Evolutionary conservation across 441 rosid species (phyloP).

Genomic region (Isatis lusitanica): DNA sequence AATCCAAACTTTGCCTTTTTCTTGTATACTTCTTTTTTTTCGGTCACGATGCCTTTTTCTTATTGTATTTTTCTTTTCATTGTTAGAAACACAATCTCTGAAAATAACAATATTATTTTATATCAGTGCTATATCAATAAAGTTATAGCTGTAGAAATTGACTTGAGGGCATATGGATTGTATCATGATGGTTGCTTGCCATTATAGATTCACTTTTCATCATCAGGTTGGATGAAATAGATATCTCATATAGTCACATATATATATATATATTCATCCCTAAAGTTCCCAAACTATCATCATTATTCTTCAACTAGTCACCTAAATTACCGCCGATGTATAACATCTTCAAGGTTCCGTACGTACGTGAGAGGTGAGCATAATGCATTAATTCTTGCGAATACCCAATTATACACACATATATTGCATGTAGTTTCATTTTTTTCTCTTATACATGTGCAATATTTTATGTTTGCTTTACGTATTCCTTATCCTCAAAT

Average conservation of each 20-base stretch:
- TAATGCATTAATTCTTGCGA: neutral
- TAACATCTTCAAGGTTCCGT: neutral
- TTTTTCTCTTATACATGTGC: neutral
- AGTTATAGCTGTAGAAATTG: conserved; percentile 38
- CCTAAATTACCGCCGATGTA: conserved; percentile 3
- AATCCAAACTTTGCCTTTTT: conserved; percentile 29
- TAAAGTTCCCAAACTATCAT: conserved; percentile 22
- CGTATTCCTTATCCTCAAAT: no score
- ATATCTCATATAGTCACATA: conserved; percentile 2
- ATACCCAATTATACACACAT: neutral
- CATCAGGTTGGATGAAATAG: conserved; percentile 29
- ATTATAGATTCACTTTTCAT: conserved; percentile 30
- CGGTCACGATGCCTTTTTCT: conserved; percentile 1
- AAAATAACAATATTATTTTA: neutral
- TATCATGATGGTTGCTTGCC: conserved; percentile 39
- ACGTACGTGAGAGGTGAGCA: conserved; percentile 18
- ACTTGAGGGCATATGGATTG: conserved; percentile 40
- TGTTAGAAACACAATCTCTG: neutral
- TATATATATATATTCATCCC: neutral
- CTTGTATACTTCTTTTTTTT: neutral
- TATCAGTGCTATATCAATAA: conserved; percentile 6
- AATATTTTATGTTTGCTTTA: no score
- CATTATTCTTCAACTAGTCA: conserved; percentile 26
- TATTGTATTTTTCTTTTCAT: neutral
- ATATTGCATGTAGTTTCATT: neutral